phyloP scores from a whole-genome alignment of 345 rosid genomes.

The Heritiera fomes region DNA sequence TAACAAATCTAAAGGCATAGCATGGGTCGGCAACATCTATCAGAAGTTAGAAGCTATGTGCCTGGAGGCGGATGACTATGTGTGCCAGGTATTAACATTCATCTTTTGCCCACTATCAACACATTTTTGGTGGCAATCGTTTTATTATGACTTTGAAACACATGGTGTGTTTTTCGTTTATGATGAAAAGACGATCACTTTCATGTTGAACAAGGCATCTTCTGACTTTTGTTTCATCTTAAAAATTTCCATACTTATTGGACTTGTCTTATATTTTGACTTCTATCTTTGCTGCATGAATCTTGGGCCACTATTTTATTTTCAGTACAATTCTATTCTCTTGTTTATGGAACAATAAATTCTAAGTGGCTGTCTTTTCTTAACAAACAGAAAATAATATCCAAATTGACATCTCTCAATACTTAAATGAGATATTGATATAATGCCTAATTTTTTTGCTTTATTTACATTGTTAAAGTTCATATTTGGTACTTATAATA shows the following conservation, averaged over 20 bases:
- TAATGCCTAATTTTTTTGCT: neutral
- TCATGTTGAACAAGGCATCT: neutral
- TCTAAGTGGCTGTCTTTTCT: neutral
- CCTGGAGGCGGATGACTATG: conserved; percentile 30
- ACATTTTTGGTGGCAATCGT: neutral
- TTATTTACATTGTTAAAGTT: neutral
- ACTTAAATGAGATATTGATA: neutral
- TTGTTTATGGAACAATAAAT: neutral
- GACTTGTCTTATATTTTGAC: neutral
- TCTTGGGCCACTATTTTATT: neutral
- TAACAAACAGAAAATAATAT: neutral
- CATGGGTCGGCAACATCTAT: conserved; percentile 34
- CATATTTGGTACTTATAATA: neutral
- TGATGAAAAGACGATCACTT: neutral
- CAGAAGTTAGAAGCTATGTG: conserved; percentile 37
- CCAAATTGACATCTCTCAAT: neutral
- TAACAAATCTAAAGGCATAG: conserved; percentile 11
- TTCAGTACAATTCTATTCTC: neutral
- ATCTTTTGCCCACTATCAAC: neutral
- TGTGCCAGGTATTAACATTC: conserved; percentile 31
- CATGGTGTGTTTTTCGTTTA: neutral
- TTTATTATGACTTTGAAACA: neutral
- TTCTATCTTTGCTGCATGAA: neutral
- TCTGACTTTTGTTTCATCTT: neutral
- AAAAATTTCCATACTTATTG: neutral